These are phyloP conservation scores for Tuctoria greenei DNA, from an alignment of 176 grass and related monocot genomes.

Conservation along the genomic window DNA sequence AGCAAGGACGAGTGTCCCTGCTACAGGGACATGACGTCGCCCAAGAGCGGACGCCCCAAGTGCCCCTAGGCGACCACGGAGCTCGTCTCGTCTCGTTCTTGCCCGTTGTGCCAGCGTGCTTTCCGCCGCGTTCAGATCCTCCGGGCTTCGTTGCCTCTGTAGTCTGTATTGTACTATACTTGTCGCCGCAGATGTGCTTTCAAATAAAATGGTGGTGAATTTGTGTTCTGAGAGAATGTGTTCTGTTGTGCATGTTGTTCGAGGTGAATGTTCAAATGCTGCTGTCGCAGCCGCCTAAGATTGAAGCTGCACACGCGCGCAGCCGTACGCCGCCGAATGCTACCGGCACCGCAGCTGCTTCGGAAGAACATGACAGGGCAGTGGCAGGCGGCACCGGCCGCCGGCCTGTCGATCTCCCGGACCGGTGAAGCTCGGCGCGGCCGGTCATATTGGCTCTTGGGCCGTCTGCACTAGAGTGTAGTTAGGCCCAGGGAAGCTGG, in stretches of 20 bases:
- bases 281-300: too few species aligned
- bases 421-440: too few species aligned
- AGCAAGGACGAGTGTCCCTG: slow-evolving; percentile 88
- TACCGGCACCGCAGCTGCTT: too few species aligned
- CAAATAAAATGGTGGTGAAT: not conserved
- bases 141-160: not conserved
- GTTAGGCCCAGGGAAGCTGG: too few species aligned
- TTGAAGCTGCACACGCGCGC: too few species aligned
- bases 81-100: not conserved
- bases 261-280: too few species aligned
- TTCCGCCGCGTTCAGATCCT: not conserved
- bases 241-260: not conserved
- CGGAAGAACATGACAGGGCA: too few species aligned
- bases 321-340: too few species aligned
- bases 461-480: too few species aligned
- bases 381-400: too few species aligned
- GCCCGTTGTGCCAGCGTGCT: not conserved
- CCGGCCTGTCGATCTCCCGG: too few species aligned
- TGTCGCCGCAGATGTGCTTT: not conserved
- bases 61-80: slow-evolving; percentile 45
- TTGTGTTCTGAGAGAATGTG: not conserved
- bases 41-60: slow-evolving; percentile 53
- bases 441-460: too few species aligned
- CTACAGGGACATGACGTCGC: slow-evolving; percentile 71
- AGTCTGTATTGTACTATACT: not conserved